Conservation (phyloP, 805 yeast species). For the Kazachstania psychrophila region DNA sequence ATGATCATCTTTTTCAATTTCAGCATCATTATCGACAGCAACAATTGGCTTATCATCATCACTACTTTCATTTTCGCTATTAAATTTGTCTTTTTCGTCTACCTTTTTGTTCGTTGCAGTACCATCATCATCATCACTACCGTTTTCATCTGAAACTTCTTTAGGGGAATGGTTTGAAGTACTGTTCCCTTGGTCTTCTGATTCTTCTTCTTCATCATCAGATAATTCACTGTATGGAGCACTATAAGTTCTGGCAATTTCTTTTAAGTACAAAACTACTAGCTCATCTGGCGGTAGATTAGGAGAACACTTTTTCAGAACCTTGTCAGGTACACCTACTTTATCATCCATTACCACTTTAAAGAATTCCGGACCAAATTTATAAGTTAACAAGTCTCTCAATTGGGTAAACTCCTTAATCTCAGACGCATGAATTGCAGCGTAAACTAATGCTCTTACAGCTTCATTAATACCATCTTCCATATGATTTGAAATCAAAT, state of each 20-base stretch:
- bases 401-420: conserved; percentile 58
- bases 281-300: conserved; percentile 58
- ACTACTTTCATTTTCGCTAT: background rate
- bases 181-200: background rate
- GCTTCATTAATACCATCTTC: conserved; percentile 60
- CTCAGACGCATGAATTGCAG: conserved; percentile 60
- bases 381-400: conserved; percentile 50
- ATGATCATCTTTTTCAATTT: conserved; percentile 21
- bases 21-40: conserved; percentile 31
- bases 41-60: conserved; percentile 30
- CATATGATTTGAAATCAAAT: conserved; percentile 23
- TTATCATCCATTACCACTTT: conserved; percentile 26
- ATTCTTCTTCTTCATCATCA: conserved; percentile 12
- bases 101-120: background rate
- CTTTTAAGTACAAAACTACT: conserved; percentile 62
- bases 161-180: background rate
- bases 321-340: conserved; percentile 55
- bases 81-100: background rate
- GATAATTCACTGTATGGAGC: conserved; percentile 58
- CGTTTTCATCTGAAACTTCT: too few species aligned
- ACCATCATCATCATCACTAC: background rate
- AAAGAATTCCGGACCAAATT: conserved; percentile 63
- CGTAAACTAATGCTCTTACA: conserved; percentile 54
- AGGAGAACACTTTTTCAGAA: conserved; percentile 51
- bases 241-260: conserved; percentile 71